Percentiles rank a stretch among this genome's conserved stretches.
Evolutionary conservation across 73 alveolate species (phyloP).

Genomic region (Paramecium bursaria): DNA sequence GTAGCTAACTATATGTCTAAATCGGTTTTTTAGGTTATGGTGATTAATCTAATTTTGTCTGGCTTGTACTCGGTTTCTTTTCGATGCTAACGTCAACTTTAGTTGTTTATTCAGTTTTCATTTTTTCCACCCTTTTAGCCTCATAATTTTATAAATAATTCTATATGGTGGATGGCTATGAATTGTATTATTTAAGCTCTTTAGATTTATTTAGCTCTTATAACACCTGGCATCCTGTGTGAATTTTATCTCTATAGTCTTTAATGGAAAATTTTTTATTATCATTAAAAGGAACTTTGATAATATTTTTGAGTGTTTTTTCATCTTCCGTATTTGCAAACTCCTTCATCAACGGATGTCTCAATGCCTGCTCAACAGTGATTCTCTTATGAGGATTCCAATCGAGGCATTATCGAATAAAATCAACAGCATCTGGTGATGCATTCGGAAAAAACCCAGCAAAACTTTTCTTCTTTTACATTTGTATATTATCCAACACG

Average conservation of each 20-base stretch:
- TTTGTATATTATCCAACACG: constrained; percentile 75
- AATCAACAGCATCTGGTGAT: constrained; percentile 77
- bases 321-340: constrained; percentile 86
- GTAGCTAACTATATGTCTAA: neutral
- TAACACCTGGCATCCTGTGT: constrained; percentile 51
- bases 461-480: constrained; percentile 71
- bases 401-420: constrained; percentile 64
- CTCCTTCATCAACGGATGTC: constrained; percentile 80
- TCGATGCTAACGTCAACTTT: neutral
- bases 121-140: neutral
- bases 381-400: constrained; percentile 80
- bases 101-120: neutral
- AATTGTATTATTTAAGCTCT: neutral
- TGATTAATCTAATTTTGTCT: constrained; percentile 35
- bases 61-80: neutral
- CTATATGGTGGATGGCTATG: neutral
- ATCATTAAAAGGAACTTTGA: constrained; percentile 84
- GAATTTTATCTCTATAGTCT: constrained; percentile 83
- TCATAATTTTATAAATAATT: neutral
- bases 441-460: constrained; percentile 78
- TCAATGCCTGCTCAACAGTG: constrained; percentile 79
- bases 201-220: neutral
- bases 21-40: constrained; percentile 26
- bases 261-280: constrained; percentile 79
- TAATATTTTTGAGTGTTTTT: constrained; percentile 74